Percentiles rank a stretch among this genome's conserved stretches.
Evolutionary conservation across 2,329 filamentous ascomycete species (phyloP).

Genomic region (Cytospora schulzeri): DNA sequence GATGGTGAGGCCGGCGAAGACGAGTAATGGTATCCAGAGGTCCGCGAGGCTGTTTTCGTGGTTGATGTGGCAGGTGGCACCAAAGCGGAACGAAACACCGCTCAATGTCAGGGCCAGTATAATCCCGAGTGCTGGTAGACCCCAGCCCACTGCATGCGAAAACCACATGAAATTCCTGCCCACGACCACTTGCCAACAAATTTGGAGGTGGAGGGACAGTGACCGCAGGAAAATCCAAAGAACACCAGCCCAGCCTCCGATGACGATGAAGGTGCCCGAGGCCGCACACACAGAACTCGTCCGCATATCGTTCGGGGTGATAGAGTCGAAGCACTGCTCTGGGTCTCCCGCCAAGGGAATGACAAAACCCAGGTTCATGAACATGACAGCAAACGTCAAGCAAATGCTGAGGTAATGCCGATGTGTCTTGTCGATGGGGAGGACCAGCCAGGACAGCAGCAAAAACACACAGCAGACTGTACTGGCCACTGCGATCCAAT

Average conservation of each 20-base stretch:
- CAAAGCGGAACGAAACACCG: conserved; percentile 93
- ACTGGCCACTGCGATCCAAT: conserved; percentile 79
- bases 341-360: conserved; percentile 80
- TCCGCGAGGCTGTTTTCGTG: conserved; percentile 78
- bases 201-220: conserved; percentile 91
- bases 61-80: conserved; percentile 91
- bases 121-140: conserved; percentile 75
- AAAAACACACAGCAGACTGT: conserved; percentile 74
- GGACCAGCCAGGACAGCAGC: conserved; percentile 73
- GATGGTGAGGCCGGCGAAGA: conserved; percentile 74
- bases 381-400: conserved; percentile 71
- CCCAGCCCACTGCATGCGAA: conserved; percentile 80
- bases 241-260: conserved; percentile 81
- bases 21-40: conserved; percentile 87
- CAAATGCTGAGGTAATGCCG: conserved; percentile 93
- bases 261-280: conserved; percentile 81
- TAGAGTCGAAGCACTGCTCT: conserved; percentile 81
- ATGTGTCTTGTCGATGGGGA: conserved; percentile 87
- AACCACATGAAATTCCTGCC: conserved; percentile 88
- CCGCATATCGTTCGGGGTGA: conserved; percentile 92
- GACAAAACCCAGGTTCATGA: conserved; percentile 89
- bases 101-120: conserved; percentile 78
- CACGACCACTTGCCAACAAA: conserved; percentile 94
- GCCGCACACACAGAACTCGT: conserved; percentile 80
- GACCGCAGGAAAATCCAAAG: conserved; percentile 93